Percentiles rank a stretch among this genome's conserved stretches.
These are phyloP conservation scores for Neckera pumila DNA, from an alignment of 225 moss, liverwort and hornwort genomes.

Conservation along the genomic window DNA sequence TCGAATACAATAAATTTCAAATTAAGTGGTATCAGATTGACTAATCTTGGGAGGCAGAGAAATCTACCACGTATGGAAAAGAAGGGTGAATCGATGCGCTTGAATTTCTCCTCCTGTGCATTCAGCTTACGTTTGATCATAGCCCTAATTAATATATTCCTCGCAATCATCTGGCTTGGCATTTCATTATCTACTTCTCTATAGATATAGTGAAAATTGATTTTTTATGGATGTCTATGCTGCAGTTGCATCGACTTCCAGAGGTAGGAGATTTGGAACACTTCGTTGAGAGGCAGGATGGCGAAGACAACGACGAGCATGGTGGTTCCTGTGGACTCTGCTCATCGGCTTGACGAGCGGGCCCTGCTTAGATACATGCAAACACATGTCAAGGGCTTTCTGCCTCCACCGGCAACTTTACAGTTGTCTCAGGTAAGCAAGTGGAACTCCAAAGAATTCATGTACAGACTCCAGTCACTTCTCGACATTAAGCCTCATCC, in stretches of 20 bases:
- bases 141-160: background rate
- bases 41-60: background rate
- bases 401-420: constrained; percentile 30
- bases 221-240: background rate
- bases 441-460: background rate
- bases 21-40: background rate
- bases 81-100: background rate
- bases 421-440: constrained; percentile 35
- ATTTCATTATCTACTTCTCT: background rate
- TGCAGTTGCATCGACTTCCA: background rate
- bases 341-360: constrained; percentile 50
- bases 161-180: background rate
- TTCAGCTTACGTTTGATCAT: background rate
- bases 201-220: too few relatives aligned
- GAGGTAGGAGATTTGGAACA: background rate
- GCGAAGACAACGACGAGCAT: constrained; percentile 44
- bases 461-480: background rate
- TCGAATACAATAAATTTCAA: background rate
- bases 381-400: constrained; percentile 51
- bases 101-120: background rate
- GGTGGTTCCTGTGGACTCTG: constrained; percentile 62
- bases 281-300: background rate
- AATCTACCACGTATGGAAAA: background rate
- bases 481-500: background rate
- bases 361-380: constrained; percentile 62